A percentile compares a stretch with the other conserved stretches of the same genome.
Conservation (phyloP, 1,139 yeast species). For the Hanseniaspora gamundiae region DNA sequence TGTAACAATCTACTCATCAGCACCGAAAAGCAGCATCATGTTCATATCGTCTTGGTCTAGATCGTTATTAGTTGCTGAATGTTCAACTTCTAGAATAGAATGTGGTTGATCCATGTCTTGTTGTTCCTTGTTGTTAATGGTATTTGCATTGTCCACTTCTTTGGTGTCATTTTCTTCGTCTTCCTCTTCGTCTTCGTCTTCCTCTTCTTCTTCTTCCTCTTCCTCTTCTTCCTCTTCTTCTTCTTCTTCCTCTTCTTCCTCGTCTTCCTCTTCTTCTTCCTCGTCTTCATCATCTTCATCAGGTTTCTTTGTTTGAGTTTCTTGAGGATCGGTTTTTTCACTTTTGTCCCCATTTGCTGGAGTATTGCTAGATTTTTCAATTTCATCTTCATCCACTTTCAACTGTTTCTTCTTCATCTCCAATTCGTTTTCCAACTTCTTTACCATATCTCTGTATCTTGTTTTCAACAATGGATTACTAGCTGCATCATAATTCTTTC, state of each 20-base stretch:
- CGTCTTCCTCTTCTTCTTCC: conserved; percentile 19
- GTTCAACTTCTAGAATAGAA: neutral
- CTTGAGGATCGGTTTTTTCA: conserved; percentile 11
- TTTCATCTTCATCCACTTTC: conserved; percentile 28
- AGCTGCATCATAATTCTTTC: conserved; percentile 61
- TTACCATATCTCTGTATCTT: conserved; percentile 74
- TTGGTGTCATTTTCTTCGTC: conserved; percentile 19
- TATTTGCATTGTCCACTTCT: no score
- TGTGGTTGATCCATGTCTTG: conserved; percentile 24
- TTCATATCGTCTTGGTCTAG: conserved; percentile 25
- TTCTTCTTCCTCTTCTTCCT: conserved; percentile 19
- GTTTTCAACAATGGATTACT: conserved; percentile 81
- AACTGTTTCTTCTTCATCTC: conserved; percentile 73
- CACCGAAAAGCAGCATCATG: conserved; percentile 27
- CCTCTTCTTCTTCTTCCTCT: conserved; percentile 21
- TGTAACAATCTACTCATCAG: conserved; percentile 15
- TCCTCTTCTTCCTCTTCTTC: conserved; percentile 23
- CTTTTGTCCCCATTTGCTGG: neutral
- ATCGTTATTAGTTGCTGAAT: conserved; percentile 6
- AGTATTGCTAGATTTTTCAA: conserved; percentile 1
- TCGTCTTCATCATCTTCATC: conserved; percentile 19
- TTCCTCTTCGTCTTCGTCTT: conserved; percentile 24
- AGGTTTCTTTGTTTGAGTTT: conserved; percentile 12
- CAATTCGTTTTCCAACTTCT: conserved; percentile 67
- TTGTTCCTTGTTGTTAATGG: no score